Percentiles rank a stretch among this genome's conserved stretches.
These are phyloP conservation scores for Skeletonema costatum DNA, from an alignment of 108 stramenopile species.

Conservation along the genomic window DNA sequence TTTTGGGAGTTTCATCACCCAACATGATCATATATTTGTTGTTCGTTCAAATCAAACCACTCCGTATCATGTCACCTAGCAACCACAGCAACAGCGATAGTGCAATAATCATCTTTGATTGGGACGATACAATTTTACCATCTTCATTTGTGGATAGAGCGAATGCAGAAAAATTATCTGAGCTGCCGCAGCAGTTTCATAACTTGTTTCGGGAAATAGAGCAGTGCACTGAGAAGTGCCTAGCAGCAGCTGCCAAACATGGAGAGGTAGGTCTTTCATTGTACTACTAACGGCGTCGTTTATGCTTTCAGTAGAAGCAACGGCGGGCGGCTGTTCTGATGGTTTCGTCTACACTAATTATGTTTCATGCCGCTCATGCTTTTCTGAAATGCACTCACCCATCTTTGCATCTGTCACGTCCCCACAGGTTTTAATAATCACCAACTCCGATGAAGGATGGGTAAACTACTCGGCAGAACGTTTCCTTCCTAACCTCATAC, in stretches of 20 bases:
- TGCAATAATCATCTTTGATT: conserved; percentile 84
- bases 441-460: conserved; percentile 93
- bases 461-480: conserved; percentile 85
- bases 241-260: conserved; percentile 76
- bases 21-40: background rate
- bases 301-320: background rate
- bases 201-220: conserved; percentile 73
- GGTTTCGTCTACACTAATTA: background rate
- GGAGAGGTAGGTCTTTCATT: conserved; percentile 68
- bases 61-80: conserved; percentile 9
- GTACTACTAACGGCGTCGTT: background rate
- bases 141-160: conserved; percentile 85
- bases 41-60: background rate
- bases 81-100: background rate
- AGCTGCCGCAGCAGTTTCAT: conserved; percentile 77
- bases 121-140: conserved; percentile 92
- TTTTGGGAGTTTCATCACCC: background rate
- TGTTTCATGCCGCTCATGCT: background rate
- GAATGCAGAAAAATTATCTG: conserved; percentile 62
- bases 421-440: conserved; percentile 85
- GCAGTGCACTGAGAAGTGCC: conserved; percentile 68
- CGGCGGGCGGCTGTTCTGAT: background rate
- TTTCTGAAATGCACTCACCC: background rate
- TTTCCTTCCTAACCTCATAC: conserved; percentile 75
- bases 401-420: background rate